Evolutionary conservation across 2,329 filamentous ascomycete species (phyloP).

Genomic region (Colletotrichum karsti): DNA sequence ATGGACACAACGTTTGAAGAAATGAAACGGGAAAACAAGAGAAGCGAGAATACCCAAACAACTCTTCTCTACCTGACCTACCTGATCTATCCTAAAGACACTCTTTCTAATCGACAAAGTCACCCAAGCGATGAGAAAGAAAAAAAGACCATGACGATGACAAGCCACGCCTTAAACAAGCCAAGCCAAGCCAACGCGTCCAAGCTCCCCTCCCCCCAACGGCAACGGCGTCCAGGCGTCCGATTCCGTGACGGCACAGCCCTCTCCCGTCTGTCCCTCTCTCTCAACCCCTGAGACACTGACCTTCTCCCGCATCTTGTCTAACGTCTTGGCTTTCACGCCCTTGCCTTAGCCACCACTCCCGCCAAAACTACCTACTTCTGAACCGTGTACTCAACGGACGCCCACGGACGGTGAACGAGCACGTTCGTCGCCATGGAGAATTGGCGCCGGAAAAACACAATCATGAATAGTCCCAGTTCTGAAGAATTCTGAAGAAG

Average conservation of each 20-base stretch:
- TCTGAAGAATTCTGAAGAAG: background rate
- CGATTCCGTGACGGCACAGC: constrained; percentile 8
- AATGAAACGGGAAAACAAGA: background rate
- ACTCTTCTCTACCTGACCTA: no score
- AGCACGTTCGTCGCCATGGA: no score
- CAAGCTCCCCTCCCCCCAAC: background rate
- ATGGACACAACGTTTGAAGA: background rate
- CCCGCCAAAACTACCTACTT: background rate
- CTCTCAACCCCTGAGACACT: no score
- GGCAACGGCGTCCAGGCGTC: background rate
- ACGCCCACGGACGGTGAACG: background rate
- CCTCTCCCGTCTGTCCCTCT: background rate
- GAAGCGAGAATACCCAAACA: no score
- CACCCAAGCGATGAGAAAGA: background rate
- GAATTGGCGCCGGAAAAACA: no score
- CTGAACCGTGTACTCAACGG: background rate
- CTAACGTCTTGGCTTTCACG: constrained; percentile 4
- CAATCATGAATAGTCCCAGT: background rate
- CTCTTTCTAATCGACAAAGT: no score
- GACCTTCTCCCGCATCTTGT: background rate
- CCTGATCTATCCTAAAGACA: no score
- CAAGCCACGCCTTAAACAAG: background rate
- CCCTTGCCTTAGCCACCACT: background rate
- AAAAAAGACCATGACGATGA: background rate
- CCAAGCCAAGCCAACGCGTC: background rate